Base-by-base conservation (phyloP, 2,329 filamentous ascomycete species). In the Sarocladiaceae sp. region DNA sequence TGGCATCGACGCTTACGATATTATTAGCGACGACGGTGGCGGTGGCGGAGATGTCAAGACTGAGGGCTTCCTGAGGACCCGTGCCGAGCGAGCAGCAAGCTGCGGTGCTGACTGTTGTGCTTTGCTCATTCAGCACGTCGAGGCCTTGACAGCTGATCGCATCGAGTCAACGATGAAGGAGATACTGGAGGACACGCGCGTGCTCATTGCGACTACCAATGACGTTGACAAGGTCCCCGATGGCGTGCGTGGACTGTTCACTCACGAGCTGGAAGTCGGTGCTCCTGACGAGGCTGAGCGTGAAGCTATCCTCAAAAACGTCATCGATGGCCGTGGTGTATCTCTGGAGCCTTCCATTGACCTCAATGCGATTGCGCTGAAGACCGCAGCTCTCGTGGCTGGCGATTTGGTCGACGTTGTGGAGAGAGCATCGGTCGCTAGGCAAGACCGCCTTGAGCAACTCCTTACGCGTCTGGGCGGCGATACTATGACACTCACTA, bases 181-280 rank as follows among this genome's bases (percentile, higher is more conserved):
- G 55, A 85, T 97, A 2, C 71, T 97, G 20, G 77, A 82, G n/a
- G 86, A 88, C 44, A 84, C 84, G 3, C 78, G 94, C 52, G 89
- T 97, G 2, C 72, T 99, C 22, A 85, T 99, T 59, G 93, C 94
- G 1, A 99, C 94, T 0, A 97, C 93, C 0, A 96, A 91, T 6
- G 93, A 97, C 59, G 84, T 97, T 1, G 94, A 97, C 64, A 95
- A 97, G 67, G 83, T 99, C 1, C 89, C 93, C 0, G 92, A 97
- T 61, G 88, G 88, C 1, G 85, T 97, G 18, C 83, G 94, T 51
- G 90, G 90, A 11, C 76, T 97, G 2, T 97, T 99, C 66, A 96
- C 91, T 0, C 93, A 99, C 62, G 94, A 99, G 68, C 78, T 99
- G 37, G 93, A 97, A 63, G 90, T 99, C 82, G 83, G 77, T 40